Base-by-base conservation (phyloP, 2,329 filamentous ascomycete genomes). In the Pseudopithomyces maydicus region DNA sequence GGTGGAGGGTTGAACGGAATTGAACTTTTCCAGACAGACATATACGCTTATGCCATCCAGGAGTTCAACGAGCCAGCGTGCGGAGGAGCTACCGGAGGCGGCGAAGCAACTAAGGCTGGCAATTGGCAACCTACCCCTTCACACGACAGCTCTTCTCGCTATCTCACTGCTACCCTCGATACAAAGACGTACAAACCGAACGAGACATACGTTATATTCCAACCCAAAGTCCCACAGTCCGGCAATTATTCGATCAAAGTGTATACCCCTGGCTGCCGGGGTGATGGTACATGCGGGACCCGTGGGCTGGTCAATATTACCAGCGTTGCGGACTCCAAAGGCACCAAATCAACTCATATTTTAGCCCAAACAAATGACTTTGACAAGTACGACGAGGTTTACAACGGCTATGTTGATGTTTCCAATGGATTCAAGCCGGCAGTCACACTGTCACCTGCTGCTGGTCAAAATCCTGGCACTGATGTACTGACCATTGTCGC, bases 301-400 rank as follows among this genome's bases (percentile, higher is more conserved):
- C 88, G 95, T 69, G 95, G 94, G 15, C 85, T 87, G 67, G 89
- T 97, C 55, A 92, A 92, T 64, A 82, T 99, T 51, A 94, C 90
- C 1, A 90, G 88, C 33, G 83, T 82, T 22, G 87, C 95, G 80
- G 84, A 66, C 65, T 58, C 44, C 7, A 51, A 56, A 19, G 23
- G 36, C 23, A 11, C 36, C 20, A 80, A 84, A 5, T 81, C 88
- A 55, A 82, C 85, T 26, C 85, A 82, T 0, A 83, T 85, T 0
- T 79, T 97, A 7, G 96, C 85, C 72, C 95, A 99, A 76, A 97
- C 93, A 17, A 99, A 99, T 78, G 85, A 96, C 73, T 96, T 89
- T 74, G 94, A 98, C 80, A 99, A 99, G 77, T 98, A 96, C 71
- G 95, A 99, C 72, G 88, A 91, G 65, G 88, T 99, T 56, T 97